Evolutionary conservation across 768 basidiomycete species (phyloP), one percentile per base, ranked within the genome.

Genomic region (Tricholoma sp.): DNA sequence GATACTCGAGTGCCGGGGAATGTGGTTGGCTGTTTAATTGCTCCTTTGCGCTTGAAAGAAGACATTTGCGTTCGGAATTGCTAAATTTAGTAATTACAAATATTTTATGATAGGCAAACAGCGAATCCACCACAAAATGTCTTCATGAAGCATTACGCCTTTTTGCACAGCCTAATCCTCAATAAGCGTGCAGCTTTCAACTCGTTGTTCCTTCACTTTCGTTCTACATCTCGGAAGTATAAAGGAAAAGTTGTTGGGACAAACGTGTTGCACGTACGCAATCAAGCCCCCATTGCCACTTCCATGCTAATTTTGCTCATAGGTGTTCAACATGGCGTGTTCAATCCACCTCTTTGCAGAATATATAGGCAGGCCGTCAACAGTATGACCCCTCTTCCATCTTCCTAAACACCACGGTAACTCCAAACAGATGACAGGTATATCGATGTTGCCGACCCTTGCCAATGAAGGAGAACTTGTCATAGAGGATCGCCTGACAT

Each of bases 391-490:
- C 59, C 24, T 57, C 46, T n/a, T 16, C 29, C 49, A 58, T 62
- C 56, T 57, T 54, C 8, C 29, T 22, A 16, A 39, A 46, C 41
- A 34, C 12, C 52, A 27, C 27, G 52, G 41, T 61, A 52, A 58
- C 60, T 31, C 46, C 19, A 52, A 24, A 14, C 47, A 91, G 90
- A 85, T 84, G 70, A 55, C 70, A 50, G 90, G 90, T 6, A 84
- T 85, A 7, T 92, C 91, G 43, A 92, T 92, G 90, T 76, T 91
- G 24, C 90, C 90, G 5, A 92, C 89, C 0, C 75, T 92, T 50
- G 80, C 76, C 51, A 68, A 69, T 27, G 67, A 68, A 0, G 86
- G 84, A 5, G 89, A 91, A 68, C 46, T 81, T 5, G 80, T 84
- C 24, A 63, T 91, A 18, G 89, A 91, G 69, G 79, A 84, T 61